Base-by-base conservation (phyloP, 116 monocot genomes). In the Dioscorea cayenensis region DNA sequence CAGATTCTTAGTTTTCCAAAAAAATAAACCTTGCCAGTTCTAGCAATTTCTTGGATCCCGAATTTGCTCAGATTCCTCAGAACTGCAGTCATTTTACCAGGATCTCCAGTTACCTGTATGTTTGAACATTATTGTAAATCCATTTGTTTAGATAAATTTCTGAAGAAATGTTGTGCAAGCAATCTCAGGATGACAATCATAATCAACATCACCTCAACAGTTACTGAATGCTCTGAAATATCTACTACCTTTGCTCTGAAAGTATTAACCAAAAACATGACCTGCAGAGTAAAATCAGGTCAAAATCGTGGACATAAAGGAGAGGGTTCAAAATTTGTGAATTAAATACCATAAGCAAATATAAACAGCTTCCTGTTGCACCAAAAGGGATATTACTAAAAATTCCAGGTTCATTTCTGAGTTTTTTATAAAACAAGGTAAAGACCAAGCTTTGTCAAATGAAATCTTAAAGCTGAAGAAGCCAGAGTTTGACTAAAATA, bases 231-330 rank as follows among this genome's bases (percentile, higher is more conserved):
- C 70, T 97, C 97, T 51, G 93, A 93, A 72, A 92, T 83, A 83
- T 97, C 97, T 21, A 93, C 88, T 27, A 93, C 74, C 81, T 88
- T 97, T 72, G 86, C 90, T 86, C 97, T 82, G 78, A 97, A 97
- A 72, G 93, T 80, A 81, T 97, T 90, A 73, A 90, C 85, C 71
- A 97, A 72, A 73, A 76, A 76, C 97, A 97, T 88, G 50, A 90
- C 90, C 96, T 96, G 90, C 48, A 76, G 10, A 78, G 23, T 19
- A 36, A 37, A 75, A 66, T n/a, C 60, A 60, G 60, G 51, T 55
- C 16, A 55, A 55, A 55, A 55, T 3, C 16, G 10, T 55, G 2
- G 2, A 55, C 55, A 18, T n/a, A 14, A 55, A 55, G 55, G 55
- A 14, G 10, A 55, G 55, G 17, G 55, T n/a, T 55, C n/a, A 55